Base-by-base conservation (phyloP, 306 rosid species). In the Vachellia pachyceras region DNA sequence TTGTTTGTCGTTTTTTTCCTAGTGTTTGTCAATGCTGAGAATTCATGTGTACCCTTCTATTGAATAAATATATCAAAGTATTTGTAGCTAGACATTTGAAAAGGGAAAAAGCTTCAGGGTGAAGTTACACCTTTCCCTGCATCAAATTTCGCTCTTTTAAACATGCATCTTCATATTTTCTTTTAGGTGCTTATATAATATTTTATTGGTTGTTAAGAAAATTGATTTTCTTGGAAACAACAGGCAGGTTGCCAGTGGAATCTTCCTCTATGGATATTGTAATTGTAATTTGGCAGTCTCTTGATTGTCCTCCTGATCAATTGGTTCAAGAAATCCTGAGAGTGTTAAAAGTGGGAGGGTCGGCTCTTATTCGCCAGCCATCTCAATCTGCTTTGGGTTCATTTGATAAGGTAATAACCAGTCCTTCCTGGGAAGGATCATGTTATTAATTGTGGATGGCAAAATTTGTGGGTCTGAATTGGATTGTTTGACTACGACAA, bases 271-370 rank as follows among this genome's bases (percentile, higher is more conserved):
- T 90, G 79, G 93, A 93, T 67, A 17, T 78, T 63, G 91, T 88
- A 42, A 47, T 91, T 83, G 81, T 87, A 55, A 73, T 90, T 74
- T 83, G 88, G 87, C 65, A 67, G 68, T 89, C 97, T 50, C 67
- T 40, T 84, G 94, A 88, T 44, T 83, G 85, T 82, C 94, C 94
- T 10, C 73, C 79, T 55, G 88, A 83, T 61, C 90, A 79, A 79
- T 76, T 95, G 86, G 54, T 83, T 82, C 88, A 82, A 89, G 99
- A 95, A 77, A 77, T 86, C 61, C 86, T 84, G 47, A 90, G 97
- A 86, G 97, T 90, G 63, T 69, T 95, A 77, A 91, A 90, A 88
- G 89, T 76, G 25, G 95, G 89, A 79, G 97, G 97, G 67, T 85
- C 88, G 65, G 71, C 87, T 72, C 79, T 91, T 57, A 66, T 92